A percentile compares a stretch with the other conserved stretches of the same genome.
Evolutionary conservation across 768 basidiomycete genomes (phyloP).

Genomic region (Lactifluus volemus): DNA sequence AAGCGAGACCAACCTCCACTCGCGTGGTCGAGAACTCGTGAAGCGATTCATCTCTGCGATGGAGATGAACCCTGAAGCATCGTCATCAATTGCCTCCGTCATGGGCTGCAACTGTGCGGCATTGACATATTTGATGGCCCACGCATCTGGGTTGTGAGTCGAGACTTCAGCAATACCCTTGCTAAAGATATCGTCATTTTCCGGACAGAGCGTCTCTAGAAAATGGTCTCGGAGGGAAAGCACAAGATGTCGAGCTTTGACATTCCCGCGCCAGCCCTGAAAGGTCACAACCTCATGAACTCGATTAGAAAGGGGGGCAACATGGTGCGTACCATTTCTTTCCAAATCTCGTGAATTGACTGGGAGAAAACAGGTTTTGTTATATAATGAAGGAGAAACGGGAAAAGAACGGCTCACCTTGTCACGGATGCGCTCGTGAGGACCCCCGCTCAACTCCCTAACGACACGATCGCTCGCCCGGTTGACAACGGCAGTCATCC

Average conservation of each 20-base stretch:
- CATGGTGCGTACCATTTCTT: constrained; percentile 21
- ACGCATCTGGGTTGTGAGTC: constrained; percentile 19
- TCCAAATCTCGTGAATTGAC: constrained; percentile 17
- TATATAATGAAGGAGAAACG: neutral
- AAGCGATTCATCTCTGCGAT: constrained; percentile 29
- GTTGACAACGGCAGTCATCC: constrained; percentile 16
- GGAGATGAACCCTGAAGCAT: constrained; percentile 28
- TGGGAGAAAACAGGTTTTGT: neutral
- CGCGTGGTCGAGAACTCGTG: constrained; percentile 21
- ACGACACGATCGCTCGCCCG: constrained; percentile 17
- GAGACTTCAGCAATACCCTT: neutral
- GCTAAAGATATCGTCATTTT: neutral
- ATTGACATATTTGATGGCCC: constrained; percentile 23
- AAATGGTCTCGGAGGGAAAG: constrained; percentile 28
- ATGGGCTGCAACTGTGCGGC: constrained; percentile 22
- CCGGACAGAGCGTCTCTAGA: constrained; percentile 18
- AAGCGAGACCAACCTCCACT: constrained; percentile 23
- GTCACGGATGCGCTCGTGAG: constrained; percentile 22
- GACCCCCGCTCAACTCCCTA: constrained; percentile 19
- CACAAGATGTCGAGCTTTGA: constrained; percentile 16
- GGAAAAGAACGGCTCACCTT: neutral
- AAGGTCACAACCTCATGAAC: neutral
- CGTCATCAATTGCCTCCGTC: constrained; percentile 29
- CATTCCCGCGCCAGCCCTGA: constrained; percentile 19
- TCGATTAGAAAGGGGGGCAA: neutral